These are phyloP conservation scores for Thielaviopsis ethacetica DNA, from an alignment of 2,329 filamentous ascomycete species.

Conservation along the genomic window DNA sequence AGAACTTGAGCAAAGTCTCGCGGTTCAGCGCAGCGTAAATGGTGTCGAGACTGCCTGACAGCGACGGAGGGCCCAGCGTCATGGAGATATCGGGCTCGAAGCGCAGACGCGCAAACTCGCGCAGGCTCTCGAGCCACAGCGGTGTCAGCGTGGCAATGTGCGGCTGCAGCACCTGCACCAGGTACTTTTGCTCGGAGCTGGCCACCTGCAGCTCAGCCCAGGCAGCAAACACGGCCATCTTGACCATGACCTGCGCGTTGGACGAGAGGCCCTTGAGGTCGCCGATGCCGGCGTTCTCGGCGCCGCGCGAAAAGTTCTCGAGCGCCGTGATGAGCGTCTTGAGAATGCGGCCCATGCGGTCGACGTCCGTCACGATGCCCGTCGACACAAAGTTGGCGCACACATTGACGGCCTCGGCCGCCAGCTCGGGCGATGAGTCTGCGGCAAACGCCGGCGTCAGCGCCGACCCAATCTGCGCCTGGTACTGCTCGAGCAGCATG, in stretches of 20 bases:
- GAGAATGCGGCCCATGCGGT: conserved; percentile 95
- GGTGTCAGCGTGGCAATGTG: conserved; percentile 83
- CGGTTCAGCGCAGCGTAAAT: conserved; percentile 91
- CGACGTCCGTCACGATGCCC: conserved; percentile 90
- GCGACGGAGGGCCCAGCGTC: conserved; percentile 62
- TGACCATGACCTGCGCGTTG: conserved; percentile 96
- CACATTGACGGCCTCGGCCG: conserved; percentile 89
- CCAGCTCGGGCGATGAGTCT: conserved; percentile 89
- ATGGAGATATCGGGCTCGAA: conserved; percentile 97
- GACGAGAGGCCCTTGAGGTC: conserved; percentile 85
- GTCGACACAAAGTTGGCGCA: conserved; percentile 97
- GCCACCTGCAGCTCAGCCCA: conserved; percentile 97
- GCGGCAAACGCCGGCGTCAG: conserved; percentile 89
- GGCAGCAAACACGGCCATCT: conserved; percentile 89
- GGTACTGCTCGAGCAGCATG: conserved; percentile 91
- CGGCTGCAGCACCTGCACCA: conserved; percentile 74
- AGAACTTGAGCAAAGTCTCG: conserved; percentile 85
- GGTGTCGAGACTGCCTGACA: conserved; percentile 76
- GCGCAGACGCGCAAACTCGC: conserved; percentile 80
- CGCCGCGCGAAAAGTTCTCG: conserved; percentile 63
- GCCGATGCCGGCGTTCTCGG: conserved; percentile 54
- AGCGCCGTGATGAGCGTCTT: conserved; percentile 82
- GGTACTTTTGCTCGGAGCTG: conserved; percentile 78
- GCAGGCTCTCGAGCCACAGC: conserved; percentile 79
- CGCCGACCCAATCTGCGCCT: conserved; percentile 93